Base-by-base conservation (phyloP, 2,329 filamentous ascomycete species). In the Metarhizium sp. region DNA sequence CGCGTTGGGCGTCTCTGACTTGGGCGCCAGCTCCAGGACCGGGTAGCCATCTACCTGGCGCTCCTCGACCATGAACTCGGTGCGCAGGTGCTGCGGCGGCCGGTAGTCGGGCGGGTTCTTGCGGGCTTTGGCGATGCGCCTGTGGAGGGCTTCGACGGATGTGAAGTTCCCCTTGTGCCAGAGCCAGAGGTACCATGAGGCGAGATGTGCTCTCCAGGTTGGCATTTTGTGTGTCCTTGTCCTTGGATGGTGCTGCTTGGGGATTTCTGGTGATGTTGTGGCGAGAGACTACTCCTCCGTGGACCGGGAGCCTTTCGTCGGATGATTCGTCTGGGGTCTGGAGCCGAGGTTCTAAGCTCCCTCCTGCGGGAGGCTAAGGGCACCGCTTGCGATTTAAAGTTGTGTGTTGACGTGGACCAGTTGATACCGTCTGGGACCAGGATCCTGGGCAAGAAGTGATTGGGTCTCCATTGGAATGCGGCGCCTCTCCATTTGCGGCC, bases 11-110 rank as follows among this genome's bases (percentile, higher is more conserved):
- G 60, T 58, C 43, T 66, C 65, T 5, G 66, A 64, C 56, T 69
- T 67, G 53, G 66, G 64, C 3, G 64, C 59, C n/a, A 69, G 59
- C 16, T 66, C 64, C 40, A 64, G 67, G 45, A 70, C 63, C 4
- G 50, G 52, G 60, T 59, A 57, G 49, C 60, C 59, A 1, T 50
- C 51, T 29, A 52, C 51, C 18, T 57, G 45, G 47, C 56, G 56
- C 57, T 66, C 60, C 11, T 67, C 63, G 36, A 69, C 57, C 48
- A 59, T 61, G 50, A 67, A 63, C 20, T 61, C 50, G 34, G 56
- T 61, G 58, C 63, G 59, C 13, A 69, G 57, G 38, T 59, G 53
- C 40, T 56, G 53, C 2, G 66, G 64, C 1, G 67, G 67, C 6
- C 55, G 52, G 16, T 57, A 46, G 46, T 60, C 58, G 36, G 47